These are phyloP conservation scores for Articulospora tetracladia DNA, from an alignment of 495 filamentous ascomycete species.

Conservation along the genomic window DNA sequence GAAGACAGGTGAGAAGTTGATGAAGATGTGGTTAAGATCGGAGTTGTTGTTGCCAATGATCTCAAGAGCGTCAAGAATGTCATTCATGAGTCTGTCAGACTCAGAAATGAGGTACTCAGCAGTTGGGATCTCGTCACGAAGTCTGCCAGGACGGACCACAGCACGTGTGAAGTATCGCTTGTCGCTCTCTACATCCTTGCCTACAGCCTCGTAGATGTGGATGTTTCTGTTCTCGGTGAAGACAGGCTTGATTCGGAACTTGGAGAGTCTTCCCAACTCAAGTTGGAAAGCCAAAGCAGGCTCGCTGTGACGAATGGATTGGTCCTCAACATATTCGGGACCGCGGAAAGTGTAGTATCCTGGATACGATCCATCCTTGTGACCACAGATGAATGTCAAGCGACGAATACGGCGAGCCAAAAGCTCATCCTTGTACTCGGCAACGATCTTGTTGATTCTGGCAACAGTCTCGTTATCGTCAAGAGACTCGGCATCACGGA, in stretches of 20 bases:
- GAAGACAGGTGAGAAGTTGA: conserved; percentile 97
- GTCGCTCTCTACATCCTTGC: conserved; percentile 89
- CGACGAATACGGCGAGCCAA: conserved; percentile 76
- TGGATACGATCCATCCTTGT: conserved; percentile 90
- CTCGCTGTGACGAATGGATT: conserved; percentile 94
- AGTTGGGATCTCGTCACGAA: conserved; percentile 94
- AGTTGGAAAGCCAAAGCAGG: conserved; percentile 97
- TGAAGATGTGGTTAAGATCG: conserved; percentile 99
- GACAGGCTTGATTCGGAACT: conserved; percentile 95
- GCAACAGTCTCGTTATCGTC: conserved; percentile 78
- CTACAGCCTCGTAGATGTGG: conserved; percentile 94
- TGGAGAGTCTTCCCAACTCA: conserved; percentile 86
- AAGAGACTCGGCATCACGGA: conserved; percentile 82
- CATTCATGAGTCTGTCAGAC: conserved; percentile 92
- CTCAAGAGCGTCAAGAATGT: conserved; percentile 95
- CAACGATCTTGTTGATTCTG: conserved; percentile 69
- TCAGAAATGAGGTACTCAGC: conserved; percentile 98
- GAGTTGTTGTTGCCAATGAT: conserved; percentile 99
- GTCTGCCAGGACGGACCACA: conserved; percentile 84
- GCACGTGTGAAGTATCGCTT: conserved; percentile 98
- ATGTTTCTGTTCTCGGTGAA: conserved; percentile 99
- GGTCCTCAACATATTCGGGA: conserved; percentile 82
- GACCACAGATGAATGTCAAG: conserved; percentile 93
- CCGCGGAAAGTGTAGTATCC: conserved; percentile 98
- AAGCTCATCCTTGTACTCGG: conserved; percentile 82